Evolutionary conservation across 2,329 filamentous ascomycete genomes (phyloP).

Genomic region (Zymoseptoria ardabiliae): DNA sequence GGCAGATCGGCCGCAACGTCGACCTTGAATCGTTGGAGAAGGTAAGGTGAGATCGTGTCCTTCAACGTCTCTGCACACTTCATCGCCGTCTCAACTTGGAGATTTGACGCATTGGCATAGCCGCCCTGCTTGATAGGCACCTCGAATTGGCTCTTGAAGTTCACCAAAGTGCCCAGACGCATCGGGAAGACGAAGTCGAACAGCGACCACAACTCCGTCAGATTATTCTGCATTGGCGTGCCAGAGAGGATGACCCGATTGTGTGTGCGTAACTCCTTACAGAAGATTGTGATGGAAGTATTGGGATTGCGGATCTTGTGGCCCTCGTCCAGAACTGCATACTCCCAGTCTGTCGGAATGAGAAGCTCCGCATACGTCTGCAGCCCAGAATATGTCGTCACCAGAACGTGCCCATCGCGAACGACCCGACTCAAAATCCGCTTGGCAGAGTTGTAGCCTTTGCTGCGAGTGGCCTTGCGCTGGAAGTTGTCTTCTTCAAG

Average conservation of each 20-base stretch:
- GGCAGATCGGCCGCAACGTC: slow-evolving; percentile 92
- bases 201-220: slow-evolving; percentile 90
- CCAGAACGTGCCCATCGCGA: slow-evolving; percentile 79
- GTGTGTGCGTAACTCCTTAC: slow-evolving; percentile 84
- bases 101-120: slow-evolving; percentile 88
- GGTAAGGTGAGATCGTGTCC: slow-evolving; percentile 85
- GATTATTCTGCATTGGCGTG: slow-evolving; percentile 95
- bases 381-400: slow-evolving; percentile 94
- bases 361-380: slow-evolving; percentile 82
- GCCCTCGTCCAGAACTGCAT: slow-evolving; percentile 90
- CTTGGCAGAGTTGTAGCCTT: slow-evolving; percentile 62
- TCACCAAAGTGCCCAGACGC: slow-evolving; percentile 83
- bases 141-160: slow-evolving; percentile 86
- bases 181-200: slow-evolving; percentile 98
- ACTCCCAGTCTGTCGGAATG: slow-evolving; percentile 80
- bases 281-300: slow-evolving; percentile 86
- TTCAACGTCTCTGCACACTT: slow-evolving; percentile 92
- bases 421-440: slow-evolving; percentile 77
- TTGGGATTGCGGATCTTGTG: slow-evolving; percentile 98
- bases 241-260: slow-evolving; percentile 91
- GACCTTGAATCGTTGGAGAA: slow-evolving; percentile 84
- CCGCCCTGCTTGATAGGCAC: slow-evolving; percentile 88
- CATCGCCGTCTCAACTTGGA: slow-evolving; percentile 89
- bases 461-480: slow-evolving; percentile 34
- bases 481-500: slow-evolving; percentile 47